Percentiles rank a stretch among this genome's conserved stretches.
Conservation (phyloP, 495 filamentous ascomycete genomes). For the Neurospora africana region DNA sequence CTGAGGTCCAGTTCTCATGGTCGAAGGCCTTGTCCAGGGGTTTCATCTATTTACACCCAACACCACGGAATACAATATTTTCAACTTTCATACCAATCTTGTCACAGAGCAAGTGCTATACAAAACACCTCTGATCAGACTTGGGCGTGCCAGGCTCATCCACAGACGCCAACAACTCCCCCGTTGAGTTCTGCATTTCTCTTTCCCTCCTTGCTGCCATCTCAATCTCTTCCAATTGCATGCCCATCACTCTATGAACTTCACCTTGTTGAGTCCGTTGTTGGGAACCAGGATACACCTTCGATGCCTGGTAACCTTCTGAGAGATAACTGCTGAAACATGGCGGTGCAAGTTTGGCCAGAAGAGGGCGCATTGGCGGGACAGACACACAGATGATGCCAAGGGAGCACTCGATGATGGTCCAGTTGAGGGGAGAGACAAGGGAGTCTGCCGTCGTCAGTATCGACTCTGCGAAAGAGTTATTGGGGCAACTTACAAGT, state of each 20-base stretch:
- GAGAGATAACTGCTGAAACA: slow-evolving; percentile 3
- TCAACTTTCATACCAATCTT: not conserved
- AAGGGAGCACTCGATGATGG: slow-evolving; percentile 20
- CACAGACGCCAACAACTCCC: not conserved
- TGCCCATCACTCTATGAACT: slow-evolving; percentile 4
- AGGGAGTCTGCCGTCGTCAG: slow-evolving; percentile 9
- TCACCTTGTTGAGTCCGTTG: not conserved
- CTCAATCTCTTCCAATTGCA: slow-evolving; percentile 10
- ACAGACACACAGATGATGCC: slow-evolving; percentile 23
- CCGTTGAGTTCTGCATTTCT: not conserved
- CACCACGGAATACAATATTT: no score
- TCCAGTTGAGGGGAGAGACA: slow-evolving; percentile 21
- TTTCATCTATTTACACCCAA: not conserved
- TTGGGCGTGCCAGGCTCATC: not conserved
- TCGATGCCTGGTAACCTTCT: not conserved
- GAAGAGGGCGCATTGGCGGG: slow-evolving; percentile 18
- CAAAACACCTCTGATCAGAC: not conserved
- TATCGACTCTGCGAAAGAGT: not conserved
- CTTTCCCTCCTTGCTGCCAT: not conserved
- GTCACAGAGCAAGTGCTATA: not conserved
- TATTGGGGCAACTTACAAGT: slow-evolving; percentile 9
- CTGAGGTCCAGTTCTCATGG: not conserved
- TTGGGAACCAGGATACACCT: not conserved
- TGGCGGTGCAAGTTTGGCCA: slow-evolving; percentile 6
- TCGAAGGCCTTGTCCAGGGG: not conserved